A percentile compares a stretch with the other conserved stretches of the same genome.
Evolutionary conservation across 441 rosid species (phyloP).

Genomic region (Adansonia rubrostipa): DNA sequence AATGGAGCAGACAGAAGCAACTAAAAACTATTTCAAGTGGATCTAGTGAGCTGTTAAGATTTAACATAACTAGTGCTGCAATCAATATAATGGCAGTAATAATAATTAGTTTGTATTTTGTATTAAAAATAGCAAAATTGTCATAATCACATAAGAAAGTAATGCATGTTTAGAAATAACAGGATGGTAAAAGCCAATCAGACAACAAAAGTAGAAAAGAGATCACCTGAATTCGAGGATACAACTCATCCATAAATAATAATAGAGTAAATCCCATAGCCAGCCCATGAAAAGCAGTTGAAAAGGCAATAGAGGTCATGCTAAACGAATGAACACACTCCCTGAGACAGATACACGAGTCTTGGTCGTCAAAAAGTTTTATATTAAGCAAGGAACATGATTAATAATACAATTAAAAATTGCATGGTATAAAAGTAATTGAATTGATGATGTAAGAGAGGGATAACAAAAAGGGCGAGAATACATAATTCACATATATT

Average conservation of each 20-base stretch:
- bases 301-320: conserved; percentile 50
- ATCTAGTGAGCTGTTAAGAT: conserved; percentile 12
- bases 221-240: conserved; percentile 70
- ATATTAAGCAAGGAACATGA: neutral
- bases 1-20: neutral
- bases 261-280: conserved; percentile 59
- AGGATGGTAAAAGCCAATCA: conserved; percentile 19
- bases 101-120: neutral
- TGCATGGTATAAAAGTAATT: conserved; percentile 2
- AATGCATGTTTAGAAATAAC: neutral
- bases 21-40: conserved; percentile 6
- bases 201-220: conserved; percentile 15
- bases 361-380: conserved; percentile 25
- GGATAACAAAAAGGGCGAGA: conserved; percentile 2
- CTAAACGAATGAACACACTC: conserved; percentile 63
- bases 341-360: conserved; percentile 60
- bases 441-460: neutral
- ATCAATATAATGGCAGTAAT: neutral
- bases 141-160: conserved; percentile 5
- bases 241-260: conserved; percentile 61
- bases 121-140: conserved; percentile 1
- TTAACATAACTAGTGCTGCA: conserved; percentile 3
- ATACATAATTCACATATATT: neutral
- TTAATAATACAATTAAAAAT: neutral
- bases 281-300: conserved; percentile 57